Conservation (phyloP, 2,329 filamentous ascomycete species). For the Stachybotrys chlorohalonatus region DNA sequence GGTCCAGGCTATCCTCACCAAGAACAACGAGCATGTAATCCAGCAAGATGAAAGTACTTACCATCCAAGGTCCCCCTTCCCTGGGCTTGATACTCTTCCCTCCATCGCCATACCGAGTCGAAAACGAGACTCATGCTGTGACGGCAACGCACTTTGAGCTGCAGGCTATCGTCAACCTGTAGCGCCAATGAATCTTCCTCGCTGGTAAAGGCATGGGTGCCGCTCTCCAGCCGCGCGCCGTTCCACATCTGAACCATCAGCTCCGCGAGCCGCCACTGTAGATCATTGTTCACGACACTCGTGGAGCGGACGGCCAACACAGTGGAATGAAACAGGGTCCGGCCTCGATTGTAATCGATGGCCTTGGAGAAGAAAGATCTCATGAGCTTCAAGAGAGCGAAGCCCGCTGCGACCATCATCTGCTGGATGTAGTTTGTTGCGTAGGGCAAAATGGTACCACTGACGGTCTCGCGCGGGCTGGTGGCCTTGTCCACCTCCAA, state of each 20-base stretch:
- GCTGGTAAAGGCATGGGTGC: constrained; percentile 35
- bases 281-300: constrained; percentile 68
- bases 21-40: neutral
- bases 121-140: constrained; percentile 82
- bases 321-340: constrained; percentile 61
- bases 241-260: constrained; percentile 87
- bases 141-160: constrained; percentile 72
- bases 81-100: constrained; percentile 66
- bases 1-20: neutral
- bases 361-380: constrained; percentile 65
- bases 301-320: constrained; percentile 63
- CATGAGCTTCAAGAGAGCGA: constrained; percentile 69
- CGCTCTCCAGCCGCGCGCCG: constrained; percentile 46
- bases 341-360: constrained; percentile 60
- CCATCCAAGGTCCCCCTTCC: constrained; percentile 63
- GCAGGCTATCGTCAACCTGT: constrained; percentile 59
- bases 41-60: constrained; percentile 30
- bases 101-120: constrained; percentile 79
- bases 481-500: constrained; percentile 42
- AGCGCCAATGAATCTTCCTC: constrained; percentile 37
- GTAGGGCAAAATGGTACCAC: constrained; percentile 51
- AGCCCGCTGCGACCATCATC: constrained; percentile 75
- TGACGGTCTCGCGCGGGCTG: constrained; percentile 33
- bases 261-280: constrained; percentile 71
- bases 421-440: constrained; percentile 72